A percentile compares a stretch with the other conserved stretches of the same genome.
Conservation (phyloP, 108 stramenopile species). For the Nitzschia sp. region DNA sequence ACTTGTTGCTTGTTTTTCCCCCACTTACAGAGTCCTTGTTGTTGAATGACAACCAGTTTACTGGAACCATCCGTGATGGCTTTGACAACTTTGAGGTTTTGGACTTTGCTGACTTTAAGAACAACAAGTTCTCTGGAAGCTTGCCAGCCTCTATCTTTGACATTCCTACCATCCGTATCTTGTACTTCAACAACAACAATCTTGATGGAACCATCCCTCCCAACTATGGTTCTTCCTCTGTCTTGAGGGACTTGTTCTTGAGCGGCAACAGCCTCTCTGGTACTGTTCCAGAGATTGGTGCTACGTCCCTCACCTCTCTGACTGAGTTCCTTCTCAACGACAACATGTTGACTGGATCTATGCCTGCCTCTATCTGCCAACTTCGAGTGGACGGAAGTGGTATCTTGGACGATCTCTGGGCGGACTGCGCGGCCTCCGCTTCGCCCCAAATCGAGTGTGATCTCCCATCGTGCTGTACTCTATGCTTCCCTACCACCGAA, state of each 20-base stretch:
- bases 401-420: conserved; percentile 48
- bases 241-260: conserved; percentile 35
- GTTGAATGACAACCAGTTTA: conserved; percentile 40
- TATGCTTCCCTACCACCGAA: conserved; percentile 36
- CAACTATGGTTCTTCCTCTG: conserved; percentile 18
- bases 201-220: conserved; percentile 48
- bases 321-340: conserved; percentile 45
- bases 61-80: conserved; percentile 43
- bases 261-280: conserved; percentile 34
- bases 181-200: conserved; percentile 53
- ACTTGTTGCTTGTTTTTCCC: background rate
- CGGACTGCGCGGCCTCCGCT: conserved; percentile 34
- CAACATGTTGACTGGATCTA: conserved; percentile 42
- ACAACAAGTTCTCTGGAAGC: conserved; percentile 36
- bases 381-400: conserved; percentile 31
- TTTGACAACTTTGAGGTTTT: conserved; percentile 33
- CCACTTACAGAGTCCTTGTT: conserved; percentile 23
- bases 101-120: conserved; percentile 40
- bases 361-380: conserved; percentile 49
- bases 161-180: conserved; percentile 47
- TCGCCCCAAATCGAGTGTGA: conserved; percentile 34
- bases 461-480: conserved; percentile 46
- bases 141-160: conserved; percentile 42
- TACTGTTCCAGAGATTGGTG: conserved; percentile 34
- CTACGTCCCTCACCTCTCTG: conserved; percentile 24